A percentile compares a stretch with the other conserved stretches of the same genome.
Evolutionary conservation across 2,329 filamentous ascomycete species (phyloP).

Genomic region (Metarhizium robertsii): DNA sequence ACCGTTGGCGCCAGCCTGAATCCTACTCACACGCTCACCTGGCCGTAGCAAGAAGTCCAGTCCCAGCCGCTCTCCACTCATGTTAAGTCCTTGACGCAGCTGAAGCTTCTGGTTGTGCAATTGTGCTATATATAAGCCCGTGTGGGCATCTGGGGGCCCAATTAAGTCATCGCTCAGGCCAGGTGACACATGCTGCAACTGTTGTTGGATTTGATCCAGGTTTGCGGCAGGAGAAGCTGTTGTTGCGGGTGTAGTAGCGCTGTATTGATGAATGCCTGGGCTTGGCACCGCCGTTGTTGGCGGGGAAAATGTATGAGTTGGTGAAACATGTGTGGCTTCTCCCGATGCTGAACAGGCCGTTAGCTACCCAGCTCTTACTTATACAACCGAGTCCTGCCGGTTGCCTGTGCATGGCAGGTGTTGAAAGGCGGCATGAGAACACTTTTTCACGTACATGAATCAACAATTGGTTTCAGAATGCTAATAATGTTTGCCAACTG

Average conservation of each 20-base stretch:
- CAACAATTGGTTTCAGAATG: conserved; percentile 51
- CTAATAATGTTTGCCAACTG: conserved; percentile 56
- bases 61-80: conserved; percentile 58
- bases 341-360: neutral
- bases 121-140: conserved; percentile 11
- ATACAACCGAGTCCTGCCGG: neutral
- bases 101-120: conserved; percentile 40
- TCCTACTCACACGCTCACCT: conserved; percentile 34
- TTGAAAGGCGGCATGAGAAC: neutral
- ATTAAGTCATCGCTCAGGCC: neutral
- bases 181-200: neutral
- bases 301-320: conserved; percentile 17
- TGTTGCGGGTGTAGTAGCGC: neutral
- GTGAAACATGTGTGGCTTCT: conserved; percentile 17
- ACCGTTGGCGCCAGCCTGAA: conserved; percentile 39
- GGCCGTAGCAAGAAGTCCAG: conserved; percentile 60
- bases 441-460: conserved; percentile 13
- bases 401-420: neutral
- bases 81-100: conserved; percentile 45
- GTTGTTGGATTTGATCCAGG: neutral
- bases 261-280: neutral
- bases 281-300: conserved; percentile 1
- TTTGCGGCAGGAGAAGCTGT: neutral
- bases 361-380: neutral
- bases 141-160: neutral